phyloP scores from a whole-genome alignment of 441 rosid species.

The Corymbia calophylla region DNA sequence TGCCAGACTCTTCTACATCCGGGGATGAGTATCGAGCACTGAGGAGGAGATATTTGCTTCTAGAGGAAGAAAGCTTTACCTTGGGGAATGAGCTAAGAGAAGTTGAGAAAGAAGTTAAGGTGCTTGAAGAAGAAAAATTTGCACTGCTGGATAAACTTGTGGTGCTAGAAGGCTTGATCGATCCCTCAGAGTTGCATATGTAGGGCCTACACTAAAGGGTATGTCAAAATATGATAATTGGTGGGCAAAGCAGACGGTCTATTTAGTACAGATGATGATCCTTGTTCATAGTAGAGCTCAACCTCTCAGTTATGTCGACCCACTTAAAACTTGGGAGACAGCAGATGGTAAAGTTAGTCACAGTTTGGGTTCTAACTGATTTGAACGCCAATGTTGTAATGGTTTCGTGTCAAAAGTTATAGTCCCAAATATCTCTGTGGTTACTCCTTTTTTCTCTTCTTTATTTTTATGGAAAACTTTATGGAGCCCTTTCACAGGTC shows the following conservation, averaged over 20 bases:
- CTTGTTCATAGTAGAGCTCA: neutral
- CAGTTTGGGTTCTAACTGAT: neutral
- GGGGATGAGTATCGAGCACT: conserved; percentile 64
- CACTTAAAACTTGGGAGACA: neutral
- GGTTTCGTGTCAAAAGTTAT: neutral
- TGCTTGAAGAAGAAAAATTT: conserved; percentile 73
- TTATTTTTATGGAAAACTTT: neutral
- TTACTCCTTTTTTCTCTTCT: neutral
- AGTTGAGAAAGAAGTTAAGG: conserved; percentile 55
- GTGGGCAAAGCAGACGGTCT: neutral
- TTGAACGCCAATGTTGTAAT: neutral
- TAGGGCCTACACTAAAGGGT: conserved; percentile 1
- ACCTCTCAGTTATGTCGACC: neutral
- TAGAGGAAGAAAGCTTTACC: conserved; percentile 73
- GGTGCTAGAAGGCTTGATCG: conserved; percentile 85
- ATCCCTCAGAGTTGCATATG: conserved; percentile 47
- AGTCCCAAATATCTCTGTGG: neutral
- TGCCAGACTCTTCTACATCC: conserved; percentile 50
- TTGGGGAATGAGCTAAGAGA: conserved; percentile 59
- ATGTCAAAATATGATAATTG: neutral
- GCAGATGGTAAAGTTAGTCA: neutral
- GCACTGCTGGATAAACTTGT: conserved; percentile 82
- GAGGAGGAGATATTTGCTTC: conserved; percentile 62
- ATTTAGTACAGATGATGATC: neutral
- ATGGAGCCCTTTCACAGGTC: neutral